Conservation (phyloP, 371 early-diverging fungal species). For the Mortierella sp. region DNA sequence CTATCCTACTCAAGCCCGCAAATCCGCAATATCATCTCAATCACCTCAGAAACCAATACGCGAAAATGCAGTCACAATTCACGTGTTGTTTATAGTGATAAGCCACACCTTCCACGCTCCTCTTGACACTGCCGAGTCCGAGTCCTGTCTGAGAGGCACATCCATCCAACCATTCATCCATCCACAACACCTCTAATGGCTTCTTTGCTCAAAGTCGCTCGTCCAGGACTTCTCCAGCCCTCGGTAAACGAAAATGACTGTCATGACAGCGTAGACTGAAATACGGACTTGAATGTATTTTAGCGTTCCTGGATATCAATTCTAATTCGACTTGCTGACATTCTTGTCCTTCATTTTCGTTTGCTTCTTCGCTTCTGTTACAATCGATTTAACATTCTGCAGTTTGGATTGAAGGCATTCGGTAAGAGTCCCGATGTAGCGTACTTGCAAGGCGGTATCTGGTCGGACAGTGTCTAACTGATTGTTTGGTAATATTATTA, state of each 20-base stretch:
- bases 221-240: constrained; percentile 38
- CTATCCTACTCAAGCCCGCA: no score
- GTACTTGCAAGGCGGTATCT: no score
- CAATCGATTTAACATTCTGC: not conserved
- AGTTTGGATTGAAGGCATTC: constrained; percentile 38
- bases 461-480: not conserved
- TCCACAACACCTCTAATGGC: constrained; percentile 21
- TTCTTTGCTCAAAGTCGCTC: constrained; percentile 28
- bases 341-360: not conserved
- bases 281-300: not conserved
- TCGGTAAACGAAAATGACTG: constrained; percentile 19
- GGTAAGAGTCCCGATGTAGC: no score
- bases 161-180: not conserved
- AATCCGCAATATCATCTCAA: no score
- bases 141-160: no score
- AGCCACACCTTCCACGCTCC: no score
- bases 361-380: not conserved
- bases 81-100: no score
- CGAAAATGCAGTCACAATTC: no score
- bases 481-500: not conserved
- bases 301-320: not conserved
- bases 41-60: no score
- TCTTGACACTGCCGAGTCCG: no score
- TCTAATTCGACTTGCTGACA: not conserved
- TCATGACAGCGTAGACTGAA: no score